A percentile compares a stretch with the other conserved stretches of the same genome.
Conservation (phyloP, 1,284 basidiomycete species). For the Ganoderma boninense region DNA sequence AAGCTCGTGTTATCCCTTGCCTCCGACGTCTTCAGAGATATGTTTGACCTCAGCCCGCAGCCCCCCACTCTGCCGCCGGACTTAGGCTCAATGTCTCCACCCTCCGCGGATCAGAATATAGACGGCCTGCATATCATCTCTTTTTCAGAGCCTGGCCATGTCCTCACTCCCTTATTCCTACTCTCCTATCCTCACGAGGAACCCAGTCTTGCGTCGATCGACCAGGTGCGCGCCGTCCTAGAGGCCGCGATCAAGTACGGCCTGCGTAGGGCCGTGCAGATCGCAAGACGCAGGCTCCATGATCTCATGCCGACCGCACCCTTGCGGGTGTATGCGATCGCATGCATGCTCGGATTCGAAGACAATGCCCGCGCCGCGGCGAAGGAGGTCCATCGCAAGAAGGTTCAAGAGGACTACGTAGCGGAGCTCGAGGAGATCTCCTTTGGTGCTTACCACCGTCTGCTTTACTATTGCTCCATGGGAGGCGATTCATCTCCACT, state of each 20-base stretch:
- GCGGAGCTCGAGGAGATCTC: slow-evolving; percentile 25
- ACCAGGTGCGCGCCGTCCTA: slow-evolving; percentile 37
- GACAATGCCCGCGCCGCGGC: slow-evolving; percentile 9
- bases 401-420: slow-evolving; percentile 11
- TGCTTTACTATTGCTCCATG: slow-evolving; percentile 13
- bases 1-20: slow-evolving; percentile 49
- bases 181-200: slow-evolving; percentile 16
- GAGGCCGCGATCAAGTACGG: slow-evolving; percentile 47
- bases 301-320: slow-evolving; percentile 41
- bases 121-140: background rate
- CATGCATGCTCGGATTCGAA: slow-evolving; percentile 38
- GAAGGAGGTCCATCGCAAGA: background rate
- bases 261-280: slow-evolving; percentile 38
- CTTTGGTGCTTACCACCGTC: slow-evolving; percentile 21
- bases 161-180: background rate
- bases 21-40: slow-evolving; percentile 50
- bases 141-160: background rate
- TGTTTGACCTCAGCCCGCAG: slow-evolving; percentile 45
- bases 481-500: background rate
- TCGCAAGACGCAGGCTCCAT: slow-evolving; percentile 23
- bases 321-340: slow-evolving; percentile 45
- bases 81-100: background rate
- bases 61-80: background rate
- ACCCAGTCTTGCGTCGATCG: slow-evolving; percentile 6
- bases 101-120: background rate